Conservation (phyloP, 352 stramenopile species). For the Aphanomyces astaci region DNA sequence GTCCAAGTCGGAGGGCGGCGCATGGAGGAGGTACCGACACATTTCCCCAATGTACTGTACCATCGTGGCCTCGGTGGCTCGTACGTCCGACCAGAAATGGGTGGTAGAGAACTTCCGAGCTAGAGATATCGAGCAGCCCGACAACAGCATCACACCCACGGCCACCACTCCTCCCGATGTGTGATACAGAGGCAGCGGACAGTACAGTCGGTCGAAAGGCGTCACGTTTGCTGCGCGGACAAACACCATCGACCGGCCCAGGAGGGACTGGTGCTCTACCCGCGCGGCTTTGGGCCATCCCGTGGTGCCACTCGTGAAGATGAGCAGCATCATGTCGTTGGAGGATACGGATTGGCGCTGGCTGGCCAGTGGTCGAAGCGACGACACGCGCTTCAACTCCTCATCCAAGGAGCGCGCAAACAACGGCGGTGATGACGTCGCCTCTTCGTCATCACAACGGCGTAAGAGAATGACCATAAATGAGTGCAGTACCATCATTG, state of each 20-base stretch:
- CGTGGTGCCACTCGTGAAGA: slow-evolving; percentile 83
- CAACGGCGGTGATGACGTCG: neutral
- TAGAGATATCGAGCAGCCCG: slow-evolving; percentile 65
- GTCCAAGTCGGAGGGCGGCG: slow-evolving; percentile 40
- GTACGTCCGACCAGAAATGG: slow-evolving; percentile 72
- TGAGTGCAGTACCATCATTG: neutral
- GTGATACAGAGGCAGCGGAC: slow-evolving; percentile 76
- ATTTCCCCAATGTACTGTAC: slow-evolving; percentile 90
- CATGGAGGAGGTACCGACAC: slow-evolving; percentile 76
- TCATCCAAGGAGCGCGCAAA: slow-evolving; percentile 42
- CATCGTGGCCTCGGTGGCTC: slow-evolving; percentile 55
- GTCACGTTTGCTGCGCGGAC: slow-evolving; percentile 42
- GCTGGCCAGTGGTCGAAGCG: slow-evolving; percentile 20
- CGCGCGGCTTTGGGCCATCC: slow-evolving; percentile 67
- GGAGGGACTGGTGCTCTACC: slow-evolving; percentile 67
- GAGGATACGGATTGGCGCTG: slow-evolving; percentile 36
- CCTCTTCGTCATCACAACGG: too few species aligned
- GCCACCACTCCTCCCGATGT: slow-evolving; percentile 72
- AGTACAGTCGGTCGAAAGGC: slow-evolving; percentile 65
- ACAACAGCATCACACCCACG: slow-evolving; percentile 72
- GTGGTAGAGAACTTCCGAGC: slow-evolving; percentile 63
- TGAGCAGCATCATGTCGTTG: slow-evolving; percentile 62
- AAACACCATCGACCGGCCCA: slow-evolving; percentile 50
- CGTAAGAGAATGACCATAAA: neutral
- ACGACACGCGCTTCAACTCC: slow-evolving; percentile 25